phyloP scores from a whole-genome alignment of 225 moss, liverwort and hornwort genomes.

The Sphagnum contortum region DNA sequence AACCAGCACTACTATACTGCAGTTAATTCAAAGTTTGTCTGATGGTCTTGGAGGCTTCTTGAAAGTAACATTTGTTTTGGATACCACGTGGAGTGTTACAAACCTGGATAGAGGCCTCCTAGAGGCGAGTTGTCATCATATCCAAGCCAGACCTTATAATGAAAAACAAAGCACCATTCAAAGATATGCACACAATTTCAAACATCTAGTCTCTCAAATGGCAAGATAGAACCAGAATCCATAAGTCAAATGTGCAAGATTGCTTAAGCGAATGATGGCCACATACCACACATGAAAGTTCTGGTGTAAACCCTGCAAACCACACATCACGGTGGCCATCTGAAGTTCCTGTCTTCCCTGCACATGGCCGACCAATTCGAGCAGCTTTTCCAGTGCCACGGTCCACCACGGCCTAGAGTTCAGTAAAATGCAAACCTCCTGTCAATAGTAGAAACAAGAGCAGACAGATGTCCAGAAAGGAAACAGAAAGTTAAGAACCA shows the following conservation, averaged over 20 bases:
- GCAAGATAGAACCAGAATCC: no score
- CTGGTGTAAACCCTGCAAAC: slow-evolving; percentile 98
- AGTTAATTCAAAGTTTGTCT: no score
- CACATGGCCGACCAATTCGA: slow-evolving; percentile 82
- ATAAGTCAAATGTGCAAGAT: no score
- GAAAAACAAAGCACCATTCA: not conserved
- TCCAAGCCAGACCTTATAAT: slow-evolving; percentile 78
- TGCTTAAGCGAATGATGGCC: no score
- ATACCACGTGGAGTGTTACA: not conserved
- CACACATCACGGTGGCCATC: slow-evolving; percentile 92
- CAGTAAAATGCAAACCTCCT: not conserved
- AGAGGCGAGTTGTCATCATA: slow-evolving; percentile 91
- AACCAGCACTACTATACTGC: no score
- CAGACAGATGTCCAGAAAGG: no score
- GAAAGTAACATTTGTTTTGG: no score
- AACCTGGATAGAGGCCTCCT: slow-evolving; percentile 89
- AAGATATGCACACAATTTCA: not conserved
- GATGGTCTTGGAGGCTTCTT: no score
- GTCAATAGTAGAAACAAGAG: no score
- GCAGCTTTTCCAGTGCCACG: slow-evolving; percentile 87
- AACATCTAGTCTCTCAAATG: not conserved
- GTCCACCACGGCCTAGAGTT: slow-evolving; percentile 68
- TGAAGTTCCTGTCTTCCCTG: slow-evolving; percentile 93
- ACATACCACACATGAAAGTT: slow-evolving; percentile 82
- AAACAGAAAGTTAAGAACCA: no score